Base-by-base conservation (phyloP, 257 asterid species). In the Knoxia roxburghii region DNA sequence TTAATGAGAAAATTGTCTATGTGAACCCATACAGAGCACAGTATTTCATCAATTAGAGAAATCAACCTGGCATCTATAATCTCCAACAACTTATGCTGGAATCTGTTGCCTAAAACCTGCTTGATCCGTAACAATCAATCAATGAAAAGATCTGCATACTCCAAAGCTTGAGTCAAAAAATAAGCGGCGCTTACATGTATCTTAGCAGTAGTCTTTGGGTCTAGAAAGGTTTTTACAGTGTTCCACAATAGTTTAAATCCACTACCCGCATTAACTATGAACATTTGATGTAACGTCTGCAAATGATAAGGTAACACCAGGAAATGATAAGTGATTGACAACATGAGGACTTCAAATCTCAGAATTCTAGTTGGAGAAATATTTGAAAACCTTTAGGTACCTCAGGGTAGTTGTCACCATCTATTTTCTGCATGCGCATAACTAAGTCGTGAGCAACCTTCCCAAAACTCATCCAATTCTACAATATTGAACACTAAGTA, bases 341-440 rank as follows among this genome's bases (percentile, higher is more conserved):
- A 57, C 63, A 48, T 29, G 35, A 17, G 55, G 41, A 60, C 58
- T 73, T 26, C 59, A 71, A 53, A 27, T 52, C 20, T 74, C 27
- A 56, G 4, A 67, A 12, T 54, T 39, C 61, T 23, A 46, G 26
- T 61, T 35, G 20, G 14, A 14, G 12, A 72, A 8, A 35, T 43
- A 33, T 17, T 5, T 27, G 39, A n/a, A 61, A 43, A 4, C 57
- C 27, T 20, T 50, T 61, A 70, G 75, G 83, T 72, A 94, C 99
- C 97, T 94, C 99, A 59, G 99, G 99, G 68, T 94, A 94, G 81
- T 94, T 88, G 87, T 85, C 95, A 33, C 91, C 95, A 69, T 94
- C 97, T 60, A 94, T 88, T 82, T 82, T 94, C 75, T 88, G 96
- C 86, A 94, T 87, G 74, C 93, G 95, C 93, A 85, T 80, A 32